Conservation (phyloP, 2,329 filamentous ascomycete genomes). For the Alternaria dauci region DNA sequence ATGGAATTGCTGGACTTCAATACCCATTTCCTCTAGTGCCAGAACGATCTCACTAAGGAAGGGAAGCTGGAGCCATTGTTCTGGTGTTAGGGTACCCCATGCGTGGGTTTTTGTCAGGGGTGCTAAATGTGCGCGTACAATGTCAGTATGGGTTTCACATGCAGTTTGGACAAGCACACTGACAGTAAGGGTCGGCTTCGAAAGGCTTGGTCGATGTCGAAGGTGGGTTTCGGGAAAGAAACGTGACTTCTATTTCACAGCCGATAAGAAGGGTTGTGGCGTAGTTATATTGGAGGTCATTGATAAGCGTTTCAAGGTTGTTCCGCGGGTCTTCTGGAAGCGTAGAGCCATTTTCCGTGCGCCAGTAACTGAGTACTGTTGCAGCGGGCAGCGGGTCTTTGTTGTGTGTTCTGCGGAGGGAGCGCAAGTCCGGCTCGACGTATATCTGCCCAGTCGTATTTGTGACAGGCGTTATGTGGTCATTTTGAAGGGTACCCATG, state of each 20-base stretch:
- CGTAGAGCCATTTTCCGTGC: conserved; percentile 61
- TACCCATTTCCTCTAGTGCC: conserved; percentile 67
- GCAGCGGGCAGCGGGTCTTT: conserved; percentile 61
- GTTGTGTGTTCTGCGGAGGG: conserved; percentile 63
- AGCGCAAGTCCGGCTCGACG: conserved; percentile 71
- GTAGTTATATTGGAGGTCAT: conserved; percentile 60
- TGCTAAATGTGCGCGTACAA: conserved; percentile 4
- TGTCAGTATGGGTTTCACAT: neutral
- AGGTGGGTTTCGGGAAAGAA: conserved; percentile 62
- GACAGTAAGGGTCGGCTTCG: conserved; percentile 35
- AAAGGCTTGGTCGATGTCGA: conserved; percentile 32
- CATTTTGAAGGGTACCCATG: conserved; percentile 73
- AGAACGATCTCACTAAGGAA: conserved; percentile 72
- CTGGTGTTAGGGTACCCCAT: conserved; percentile 72
- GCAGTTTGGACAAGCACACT: neutral
- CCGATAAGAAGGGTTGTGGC: conserved; percentile 71
- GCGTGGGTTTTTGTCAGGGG: conserved; percentile 71
- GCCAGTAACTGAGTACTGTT: conserved; percentile 73
- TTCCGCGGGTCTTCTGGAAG: conserved; percentile 68
- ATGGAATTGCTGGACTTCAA: conserved; percentile 76
- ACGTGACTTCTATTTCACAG: conserved; percentile 83
- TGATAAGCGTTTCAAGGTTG: conserved; percentile 58
- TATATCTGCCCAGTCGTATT: conserved; percentile 71
- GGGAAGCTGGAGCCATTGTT: conserved; percentile 67
- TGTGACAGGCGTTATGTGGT: conserved; percentile 63